These are phyloP conservation scores for Bullera alba DNA, from an alignment of 768 basidiomycete genomes.

Conservation along the genomic window DNA sequence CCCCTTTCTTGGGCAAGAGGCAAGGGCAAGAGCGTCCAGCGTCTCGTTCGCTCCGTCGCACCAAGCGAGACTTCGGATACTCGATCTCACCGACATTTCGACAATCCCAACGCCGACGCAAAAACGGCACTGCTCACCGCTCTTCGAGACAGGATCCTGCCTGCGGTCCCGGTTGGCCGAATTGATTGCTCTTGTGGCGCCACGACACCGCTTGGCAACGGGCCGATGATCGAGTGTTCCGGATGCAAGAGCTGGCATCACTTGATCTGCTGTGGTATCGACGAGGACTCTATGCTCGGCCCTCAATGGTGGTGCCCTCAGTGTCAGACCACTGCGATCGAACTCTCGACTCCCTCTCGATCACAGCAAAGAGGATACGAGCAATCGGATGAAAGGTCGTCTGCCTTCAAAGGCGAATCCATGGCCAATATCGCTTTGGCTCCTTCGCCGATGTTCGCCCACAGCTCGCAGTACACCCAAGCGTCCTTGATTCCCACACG, in stretches of 20 bases:
- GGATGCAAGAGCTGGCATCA: constrained; percentile 39
- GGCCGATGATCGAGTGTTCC: constrained; percentile 28
- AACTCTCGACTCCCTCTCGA: constrained; percentile 17
- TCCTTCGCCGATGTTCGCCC: constrained; percentile 33
- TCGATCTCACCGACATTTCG: constrained; percentile 1
- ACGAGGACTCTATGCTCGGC: constrained; percentile 20
- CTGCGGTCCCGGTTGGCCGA: constrained; percentile 14
- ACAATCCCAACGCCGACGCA: constrained; percentile 17
- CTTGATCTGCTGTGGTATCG: constrained; percentile 27
- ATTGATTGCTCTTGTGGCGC: constrained; percentile 29
- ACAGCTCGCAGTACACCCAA: not conserved
- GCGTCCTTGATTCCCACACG: too few species aligned
- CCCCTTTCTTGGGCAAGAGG: constrained; percentile 13
- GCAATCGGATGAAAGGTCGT: constrained; percentile 31
- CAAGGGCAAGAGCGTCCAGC: constrained; percentile 28
- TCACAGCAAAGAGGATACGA: constrained; percentile 17
- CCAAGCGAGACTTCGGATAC: not conserved
- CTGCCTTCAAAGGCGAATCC: constrained; percentile 30
- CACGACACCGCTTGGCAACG: constrained; percentile 13
- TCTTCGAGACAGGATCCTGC: constrained; percentile 21
- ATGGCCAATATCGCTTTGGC: constrained; percentile 31
- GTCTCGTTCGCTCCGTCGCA: constrained; percentile 9
- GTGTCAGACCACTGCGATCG: constrained; percentile 12
- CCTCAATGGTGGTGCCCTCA: constrained; percentile 32
- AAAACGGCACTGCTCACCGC: constrained; percentile 24